Conservation (phyloP, 352 stramenopile species). For the Pythium apleroticum region DNA sequence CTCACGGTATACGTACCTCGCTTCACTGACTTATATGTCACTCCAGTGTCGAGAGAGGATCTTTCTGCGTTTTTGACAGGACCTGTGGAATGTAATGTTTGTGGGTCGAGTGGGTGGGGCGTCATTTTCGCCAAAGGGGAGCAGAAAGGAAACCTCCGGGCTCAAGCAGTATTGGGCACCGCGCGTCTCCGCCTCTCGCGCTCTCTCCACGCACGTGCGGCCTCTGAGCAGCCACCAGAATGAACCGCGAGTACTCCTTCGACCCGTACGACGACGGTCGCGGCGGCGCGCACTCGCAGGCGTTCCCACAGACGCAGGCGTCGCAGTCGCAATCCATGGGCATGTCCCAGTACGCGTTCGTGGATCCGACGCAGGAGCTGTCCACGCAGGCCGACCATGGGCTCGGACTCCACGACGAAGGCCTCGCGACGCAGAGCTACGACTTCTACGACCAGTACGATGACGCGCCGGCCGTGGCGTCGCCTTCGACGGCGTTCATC, state of each 20-base stretch:
- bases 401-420: neutral
- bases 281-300: constrained; percentile 11
- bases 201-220: neutral
- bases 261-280: constrained; percentile 22
- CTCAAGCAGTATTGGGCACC: neutral
- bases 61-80: constrained; percentile 12
- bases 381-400: constrained; percentile 34
- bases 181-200: neutral
- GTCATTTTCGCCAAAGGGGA: constrained; percentile 6
- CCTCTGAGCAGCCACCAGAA: neutral
- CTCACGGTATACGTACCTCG: neutral
- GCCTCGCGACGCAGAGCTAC: constrained; percentile 25
- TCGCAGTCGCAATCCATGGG: constrained; percentile 48
- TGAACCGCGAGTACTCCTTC: constrained; percentile 28
- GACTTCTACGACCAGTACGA: constrained; percentile 74
- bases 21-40: constrained; percentile 9
- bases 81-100: constrained; percentile 15
- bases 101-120: neutral
- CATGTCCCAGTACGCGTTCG: constrained; percentile 57
- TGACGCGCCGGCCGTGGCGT: constrained; percentile 14
- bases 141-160: neutral
- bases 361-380: constrained; percentile 52
- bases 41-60: neutral
- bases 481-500: constrained; percentile 9
- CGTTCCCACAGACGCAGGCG: constrained; percentile 25